Evolutionary conservation across 1,284 basidiomycete genomes (phyloP).

Genomic region (Ganoderma resinaceum): DNA sequence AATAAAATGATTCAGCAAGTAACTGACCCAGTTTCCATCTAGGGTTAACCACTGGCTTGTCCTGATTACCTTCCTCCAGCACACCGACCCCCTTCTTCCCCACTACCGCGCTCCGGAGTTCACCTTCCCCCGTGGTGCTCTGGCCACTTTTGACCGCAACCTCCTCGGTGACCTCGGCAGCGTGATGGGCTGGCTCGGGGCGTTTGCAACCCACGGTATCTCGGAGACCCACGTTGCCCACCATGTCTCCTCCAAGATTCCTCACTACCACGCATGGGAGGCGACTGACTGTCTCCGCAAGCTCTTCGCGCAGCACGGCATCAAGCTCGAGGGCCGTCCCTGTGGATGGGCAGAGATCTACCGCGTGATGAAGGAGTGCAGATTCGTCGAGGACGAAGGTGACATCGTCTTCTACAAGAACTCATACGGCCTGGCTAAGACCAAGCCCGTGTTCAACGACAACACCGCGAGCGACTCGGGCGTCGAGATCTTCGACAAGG

Average conservation of each 20-base stretch:
- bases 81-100: conserved; percentile 94
- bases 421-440: conserved; percentile 76
- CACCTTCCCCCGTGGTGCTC: conserved; percentile 95
- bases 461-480: conserved; percentile 83
- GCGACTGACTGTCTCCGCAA: conserved; percentile 89
- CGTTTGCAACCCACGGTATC: conserved; percentile 85
- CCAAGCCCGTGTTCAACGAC: conserved; percentile 70
- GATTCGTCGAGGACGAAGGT: conserved; percentile 94
- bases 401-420: conserved; percentile 95
- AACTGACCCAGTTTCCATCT: not conserved
- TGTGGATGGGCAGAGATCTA: conserved; percentile 83
- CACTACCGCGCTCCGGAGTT: conserved; percentile 94
- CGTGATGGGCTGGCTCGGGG: conserved; percentile 80
- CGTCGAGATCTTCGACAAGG: conserved; percentile 69
- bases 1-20: not conserved
- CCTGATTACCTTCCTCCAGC: conserved; percentile 94
- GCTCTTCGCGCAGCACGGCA: conserved; percentile 71
- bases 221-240: conserved; percentile 94
- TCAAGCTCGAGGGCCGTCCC: conserved; percentile 68
- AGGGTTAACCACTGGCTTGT: conserved; percentile 89
- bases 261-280: conserved; percentile 95
- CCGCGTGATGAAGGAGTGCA: conserved; percentile 79
- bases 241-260: conserved; percentile 93
- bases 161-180: conserved; percentile 83
- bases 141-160: conserved; percentile 91